A percentile compares a stretch with the other conserved stretches of the same genome.
Conservation (phyloP, 2,329 filamentous ascomycete species). For the Fusarium paranaense region DNA sequence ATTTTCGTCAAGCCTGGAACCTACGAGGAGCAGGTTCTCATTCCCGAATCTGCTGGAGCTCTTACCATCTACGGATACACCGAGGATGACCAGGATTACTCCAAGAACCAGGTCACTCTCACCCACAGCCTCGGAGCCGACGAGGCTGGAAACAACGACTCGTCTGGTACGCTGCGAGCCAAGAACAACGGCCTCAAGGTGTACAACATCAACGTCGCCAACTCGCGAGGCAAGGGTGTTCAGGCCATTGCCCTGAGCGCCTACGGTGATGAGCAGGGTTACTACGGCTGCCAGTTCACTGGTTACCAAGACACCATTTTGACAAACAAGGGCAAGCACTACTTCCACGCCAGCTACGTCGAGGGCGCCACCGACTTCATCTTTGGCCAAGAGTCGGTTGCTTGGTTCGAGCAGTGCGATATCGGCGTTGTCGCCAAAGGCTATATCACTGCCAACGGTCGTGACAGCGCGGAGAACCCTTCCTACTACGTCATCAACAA, state of each 20-base stretch:
- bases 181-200: constrained; percentile 64
- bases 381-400: constrained; percentile 52
- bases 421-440: constrained; percentile 49
- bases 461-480: constrained; percentile 49
- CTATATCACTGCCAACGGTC: constrained; percentile 57
- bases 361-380: constrained; percentile 59
- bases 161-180: constrained; percentile 58
- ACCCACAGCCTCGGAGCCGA: constrained; percentile 51
- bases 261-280: constrained; percentile 51
- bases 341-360: constrained; percentile 58
- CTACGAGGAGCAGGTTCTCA: constrained; percentile 65
- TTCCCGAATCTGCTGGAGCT: constrained; percentile 59
- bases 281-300: constrained; percentile 60
- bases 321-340: constrained; percentile 58
- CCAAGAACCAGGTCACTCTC: constrained; percentile 67
- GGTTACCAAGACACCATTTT: constrained; percentile 64
- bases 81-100: constrained; percentile 61
- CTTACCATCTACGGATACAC: constrained; percentile 72
- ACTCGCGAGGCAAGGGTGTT: constrained; percentile 57
- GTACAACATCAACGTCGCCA: constrained; percentile 69
- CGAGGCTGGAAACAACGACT: constrained; percentile 62
- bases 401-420: constrained; percentile 57
- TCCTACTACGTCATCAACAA: constrained; percentile 60
- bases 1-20: constrained; percentile 41
- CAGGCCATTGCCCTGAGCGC: constrained; percentile 57